Evolutionary conservation across 805 yeast species (phyloP), one percentile per base, ranked within the genome.

Genomic region (Cephaloascus fragrans): DNA sequence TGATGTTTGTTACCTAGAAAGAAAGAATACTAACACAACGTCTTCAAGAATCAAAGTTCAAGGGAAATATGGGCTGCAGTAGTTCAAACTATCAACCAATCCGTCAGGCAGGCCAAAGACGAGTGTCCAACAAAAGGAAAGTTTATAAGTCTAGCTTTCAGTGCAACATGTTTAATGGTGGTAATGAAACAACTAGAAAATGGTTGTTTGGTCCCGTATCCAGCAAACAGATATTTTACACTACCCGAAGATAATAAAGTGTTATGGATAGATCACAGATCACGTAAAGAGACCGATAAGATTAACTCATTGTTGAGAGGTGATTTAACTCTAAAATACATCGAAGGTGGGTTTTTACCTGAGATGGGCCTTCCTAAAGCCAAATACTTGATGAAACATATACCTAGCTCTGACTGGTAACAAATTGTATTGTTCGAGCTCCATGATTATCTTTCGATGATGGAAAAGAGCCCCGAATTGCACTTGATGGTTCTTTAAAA

Each of bases 121-220:
- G n/a, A n/a, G n/a, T 6, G 6, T 1, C 18, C 1, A 1, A 36
- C 18, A 1, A 16, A 34, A 2, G 36, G 42, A 37, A 17, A 39
- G 10, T 39, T 55, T 32, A 35, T 29, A 14, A 57, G 63, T 1
- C 51, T 66, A 23, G 64, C 68, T 4, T 62, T 71, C 4, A 67
- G 75, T 2, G 81, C 83, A 3, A 77, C 83, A 1, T 77, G 83
- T 43, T 76, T 82, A 0, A 56, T 75, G 62, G 81, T 71, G 9
- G 73, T 75, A 1, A 53, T 62, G 47, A 46, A 49, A 39, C 49
- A 49, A 2, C 32, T 31, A 1, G 39, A 38, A 1, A 43, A 41
- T 2, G 50, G 48, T 8, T 37, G 39, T 16, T 38, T 54, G 14
- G 46, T 36, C 17, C 69, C 73, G 14, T 53, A 45, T 33, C 55